Percentiles rank a stretch among this genome's conserved stretches.
These are phyloP conservation scores for Talaromyces rugulosus DNA, from an alignment of 2,329 filamentous ascomycete species.

Conservation along the genomic window DNA sequence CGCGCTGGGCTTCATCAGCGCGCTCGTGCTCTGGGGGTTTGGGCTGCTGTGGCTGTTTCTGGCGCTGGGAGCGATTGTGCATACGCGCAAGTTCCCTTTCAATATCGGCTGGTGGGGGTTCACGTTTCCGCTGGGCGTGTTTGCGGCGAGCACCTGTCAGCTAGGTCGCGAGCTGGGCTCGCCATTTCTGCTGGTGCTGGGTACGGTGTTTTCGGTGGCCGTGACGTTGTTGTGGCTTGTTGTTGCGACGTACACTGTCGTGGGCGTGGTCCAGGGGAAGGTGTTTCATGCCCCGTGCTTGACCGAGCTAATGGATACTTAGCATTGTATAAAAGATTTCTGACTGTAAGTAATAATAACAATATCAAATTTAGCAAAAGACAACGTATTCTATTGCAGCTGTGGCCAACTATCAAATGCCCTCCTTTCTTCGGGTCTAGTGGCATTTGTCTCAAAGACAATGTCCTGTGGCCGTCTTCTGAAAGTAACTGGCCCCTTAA, in stretches of 20 bases:
- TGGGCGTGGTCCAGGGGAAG: slow-evolving; percentile 45
- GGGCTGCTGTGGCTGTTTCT: slow-evolving; percentile 39
- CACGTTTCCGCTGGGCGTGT: slow-evolving; percentile 57
- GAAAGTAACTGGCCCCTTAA: too few relatives aligned
- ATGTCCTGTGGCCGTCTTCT: too few relatives aligned
- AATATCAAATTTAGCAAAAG: too few relatives aligned
- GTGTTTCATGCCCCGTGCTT: slow-evolving; percentile 55
- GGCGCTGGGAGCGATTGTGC: slow-evolving; percentile 31
- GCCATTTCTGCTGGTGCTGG: slow-evolving; percentile 53
- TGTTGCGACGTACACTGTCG: slow-evolving; percentile 47
- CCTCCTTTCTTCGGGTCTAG: too few relatives aligned
- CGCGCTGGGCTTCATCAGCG: slow-evolving; percentile 31
- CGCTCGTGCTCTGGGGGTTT: slow-evolving; percentile 37
- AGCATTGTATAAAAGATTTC: too few relatives aligned
- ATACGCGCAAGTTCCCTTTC: slow-evolving; percentile 48
- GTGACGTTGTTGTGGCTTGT: slow-evolving; percentile 56
- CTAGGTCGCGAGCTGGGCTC: slow-evolving; percentile 51
- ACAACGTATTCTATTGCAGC: too few relatives aligned
- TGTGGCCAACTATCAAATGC: too few relatives aligned
- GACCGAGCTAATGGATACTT: slow-evolving; percentile 21
- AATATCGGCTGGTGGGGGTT: slow-evolving; percentile 63
- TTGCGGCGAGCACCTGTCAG: slow-evolving; percentile 42
- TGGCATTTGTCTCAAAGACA: too few relatives aligned
- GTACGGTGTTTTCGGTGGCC: slow-evolving; percentile 48
- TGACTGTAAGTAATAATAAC: too few relatives aligned